Evolutionary conservation across 2,329 filamentous ascomycete species (phyloP).

Genomic region (Bertia moriformis): DNA sequence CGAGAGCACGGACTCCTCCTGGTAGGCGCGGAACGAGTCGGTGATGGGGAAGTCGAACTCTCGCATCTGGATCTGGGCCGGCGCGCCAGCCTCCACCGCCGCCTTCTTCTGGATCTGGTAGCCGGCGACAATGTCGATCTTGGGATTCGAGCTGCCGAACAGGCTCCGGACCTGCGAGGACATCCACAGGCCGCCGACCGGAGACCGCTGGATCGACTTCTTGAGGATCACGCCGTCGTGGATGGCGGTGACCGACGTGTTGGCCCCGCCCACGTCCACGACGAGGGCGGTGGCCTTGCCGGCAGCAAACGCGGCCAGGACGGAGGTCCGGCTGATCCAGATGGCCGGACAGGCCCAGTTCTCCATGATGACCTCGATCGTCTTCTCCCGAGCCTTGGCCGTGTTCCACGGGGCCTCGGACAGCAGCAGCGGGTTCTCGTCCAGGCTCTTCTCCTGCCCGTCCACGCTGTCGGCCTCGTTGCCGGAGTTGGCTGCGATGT

Average conservation of each 20-base stretch:
- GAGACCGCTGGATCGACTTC: constrained; percentile 74
- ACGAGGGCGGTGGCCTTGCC: constrained; percentile 89
- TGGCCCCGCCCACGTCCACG: constrained; percentile 78
- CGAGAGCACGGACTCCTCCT: constrained; percentile 84
- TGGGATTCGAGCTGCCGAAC: constrained; percentile 55
- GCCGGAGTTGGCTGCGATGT: not conserved
- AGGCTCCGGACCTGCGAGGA: constrained; percentile 75
- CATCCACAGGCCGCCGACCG: constrained; percentile 76
- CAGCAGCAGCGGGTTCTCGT: constrained; percentile 82
- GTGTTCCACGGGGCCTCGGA: constrained; percentile 91
- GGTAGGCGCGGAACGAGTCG: constrained; percentile 63
- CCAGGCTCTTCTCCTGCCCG: constrained; percentile 60
- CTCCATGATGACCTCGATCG: constrained; percentile 93
- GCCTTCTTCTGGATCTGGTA: constrained; percentile 80
- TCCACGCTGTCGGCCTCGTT: constrained; percentile 5
- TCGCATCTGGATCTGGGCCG: constrained; percentile 62
- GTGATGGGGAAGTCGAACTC: constrained; percentile 47
- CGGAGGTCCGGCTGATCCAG: constrained; percentile 78
- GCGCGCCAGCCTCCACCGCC: constrained; percentile 71
- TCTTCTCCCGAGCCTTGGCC: constrained; percentile 76
- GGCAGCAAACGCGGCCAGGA: constrained; percentile 78
- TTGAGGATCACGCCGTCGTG: constrained; percentile 91
- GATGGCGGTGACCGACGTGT: constrained; percentile 76
- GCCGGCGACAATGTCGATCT: constrained; percentile 66
- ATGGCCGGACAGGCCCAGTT: constrained; percentile 91